Evolutionary conservation across 768 basidiomycete genomes (phyloP), one percentile per base, ranked within the genome.

Genomic region (Gyrodon lividus): DNA sequence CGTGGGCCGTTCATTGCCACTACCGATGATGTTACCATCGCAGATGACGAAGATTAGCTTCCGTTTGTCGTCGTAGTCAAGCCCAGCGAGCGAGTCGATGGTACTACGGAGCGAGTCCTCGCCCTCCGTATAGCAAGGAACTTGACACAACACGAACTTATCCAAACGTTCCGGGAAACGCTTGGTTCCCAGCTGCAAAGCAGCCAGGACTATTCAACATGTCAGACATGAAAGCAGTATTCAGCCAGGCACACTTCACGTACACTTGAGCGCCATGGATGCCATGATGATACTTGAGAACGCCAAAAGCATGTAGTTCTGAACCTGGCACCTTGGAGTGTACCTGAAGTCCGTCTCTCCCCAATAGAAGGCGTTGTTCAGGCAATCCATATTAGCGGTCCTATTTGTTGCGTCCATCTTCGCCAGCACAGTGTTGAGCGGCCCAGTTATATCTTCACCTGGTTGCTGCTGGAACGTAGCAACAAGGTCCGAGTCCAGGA

Each of bases 61-160:
- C 55, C 85, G 77, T 65, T 86, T 86, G 66, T 86, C 84, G 54
- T 86, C 85, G 50, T 86, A 86, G 59, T 81, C 77, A 54, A 86
- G 70, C 24, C 74, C 76, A 7, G 83, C 81, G 31, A 86, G 72
- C 3, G 83, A 86, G 63, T 86, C 84, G 55, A 86, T 80, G n/a
- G 84, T 86, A 30, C 74, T 72, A 31, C 85, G 82, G 23, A 86
- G 70, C 0, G 82, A 84, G 42, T 86, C 84, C 59, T 86, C 84
- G 54, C 84, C 83, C 65, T 86, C 84, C 1, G 84, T 86, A 57
- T 86, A 86, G 65, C 84, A 86, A 30, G 83, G 84, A 6, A 84
- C 79, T 62, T 85, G 82, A 58, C 83, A 84, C 48, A 85, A 70
- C 51, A 86, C 76, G 55, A 86, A 86, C 65, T 86, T 86, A 65